Evolutionary conservation across 352 stramenopile species (phyloP).

Genomic region (Globisporangium canariense): DNA sequence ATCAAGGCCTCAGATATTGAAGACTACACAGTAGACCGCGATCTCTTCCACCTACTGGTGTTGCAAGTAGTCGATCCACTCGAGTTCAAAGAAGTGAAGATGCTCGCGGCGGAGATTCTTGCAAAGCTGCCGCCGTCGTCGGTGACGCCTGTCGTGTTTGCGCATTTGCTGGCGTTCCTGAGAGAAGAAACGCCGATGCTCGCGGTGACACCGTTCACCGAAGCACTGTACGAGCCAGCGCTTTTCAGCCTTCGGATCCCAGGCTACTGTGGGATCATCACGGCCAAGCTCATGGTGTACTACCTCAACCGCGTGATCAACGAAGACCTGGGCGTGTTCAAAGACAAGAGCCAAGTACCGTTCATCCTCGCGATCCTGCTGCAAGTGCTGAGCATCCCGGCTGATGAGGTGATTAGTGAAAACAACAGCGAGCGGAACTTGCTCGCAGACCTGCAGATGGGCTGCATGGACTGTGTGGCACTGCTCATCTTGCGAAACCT

Average conservation of each 20-base stretch:
- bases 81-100: constrained; percentile 81
- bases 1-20: neutral
- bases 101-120: constrained; percentile 55
- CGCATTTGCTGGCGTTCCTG: constrained; percentile 44
- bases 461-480: constrained; percentile 65
- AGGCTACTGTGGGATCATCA: constrained; percentile 36
- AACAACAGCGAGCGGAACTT: constrained; percentile 23
- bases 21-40: neutral
- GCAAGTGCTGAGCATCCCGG: constrained; percentile 48
- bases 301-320: constrained; percentile 70
- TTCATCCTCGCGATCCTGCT: constrained; percentile 34
- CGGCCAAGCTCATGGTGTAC: constrained; percentile 71
- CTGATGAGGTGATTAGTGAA: neutral
- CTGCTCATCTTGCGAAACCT: constrained; percentile 35
- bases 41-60: constrained; percentile 37
- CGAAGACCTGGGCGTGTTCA: constrained; percentile 27
- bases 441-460: constrained; percentile 61
- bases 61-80: constrained; percentile 51
- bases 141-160: constrained; percentile 40
- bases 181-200: constrained; percentile 19
- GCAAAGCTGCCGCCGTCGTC: constrained; percentile 32
- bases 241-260: constrained; percentile 24
- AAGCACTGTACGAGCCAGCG: constrained; percentile 15
- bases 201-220: neutral
- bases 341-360: constrained; percentile 22